Evolutionary conservation across 768 basidiomycete species (phyloP), one percentile per base, ranked within the genome.

Genomic region (Russula sp.): DNA sequence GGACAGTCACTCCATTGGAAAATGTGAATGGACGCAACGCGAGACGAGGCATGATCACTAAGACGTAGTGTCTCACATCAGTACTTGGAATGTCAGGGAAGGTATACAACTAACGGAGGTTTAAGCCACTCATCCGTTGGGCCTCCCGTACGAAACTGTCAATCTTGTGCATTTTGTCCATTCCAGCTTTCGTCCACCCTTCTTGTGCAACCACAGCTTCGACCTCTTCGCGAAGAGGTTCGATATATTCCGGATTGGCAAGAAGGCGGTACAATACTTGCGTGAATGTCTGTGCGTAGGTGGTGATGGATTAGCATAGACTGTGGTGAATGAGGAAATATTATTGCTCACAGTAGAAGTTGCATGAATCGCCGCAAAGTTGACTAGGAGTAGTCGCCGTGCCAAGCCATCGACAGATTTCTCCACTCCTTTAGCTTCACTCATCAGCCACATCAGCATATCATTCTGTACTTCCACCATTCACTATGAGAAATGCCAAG

Each of bases 361-460:
- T 2, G 74, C 70, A 56, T 77, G 74, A 9, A 74, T 76, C 6
- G 74, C 72, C 2, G 75, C 73, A 64, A 78, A 74, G 64, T 76
- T 77, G 35, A 73, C 52, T n/a, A 60, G 14, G 11, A 75, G 62
- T 8, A 76, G 42, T 20, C 66, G 63, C 4, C 62, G 55, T 9
- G 74, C 72, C 8, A 80, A 67, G 37, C 75, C 71, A n/a, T 67
- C 68, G 9, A 75, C 58, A 0, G 71, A 73, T 20, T 71, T 68
- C 57, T 76, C 73, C 4, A 71, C 52, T 31, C 70, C 74, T 34
- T 70, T 52, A 0, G 77, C 77, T 16, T 70, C 70, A 40, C 77
- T 78, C 45, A 82, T 68, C 7, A 81, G 66, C 81, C 81, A 83
- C 45, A 73, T 74, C 5, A 82, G 73, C 42, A 79, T 67, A 65